phyloP scores from a whole-genome alignment of 441 rosid species.

The Erodium trifolium region DNA sequence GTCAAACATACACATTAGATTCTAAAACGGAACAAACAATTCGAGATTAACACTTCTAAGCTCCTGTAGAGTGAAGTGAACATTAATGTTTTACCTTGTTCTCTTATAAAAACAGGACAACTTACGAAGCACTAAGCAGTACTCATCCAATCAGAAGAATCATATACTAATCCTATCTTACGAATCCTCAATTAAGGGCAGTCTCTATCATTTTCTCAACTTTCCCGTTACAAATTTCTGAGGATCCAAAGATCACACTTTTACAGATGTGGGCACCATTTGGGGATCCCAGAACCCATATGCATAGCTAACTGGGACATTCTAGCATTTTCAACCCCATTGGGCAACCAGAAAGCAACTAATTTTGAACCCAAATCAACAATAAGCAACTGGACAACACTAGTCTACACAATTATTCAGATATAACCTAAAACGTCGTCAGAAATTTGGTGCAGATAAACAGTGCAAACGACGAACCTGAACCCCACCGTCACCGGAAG shows the following conservation, averaged over 20 bases:
- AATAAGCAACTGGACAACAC: not conserved
- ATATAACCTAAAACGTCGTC: not conserved
- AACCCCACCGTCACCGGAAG: conserved; percentile 20
- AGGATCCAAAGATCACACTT: not conserved
- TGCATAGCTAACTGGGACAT: conserved; percentile 4
- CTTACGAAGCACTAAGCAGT: not conserved
- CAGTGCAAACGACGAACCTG: conserved; percentile 16
- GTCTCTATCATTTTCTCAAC: not conserved
- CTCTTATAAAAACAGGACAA: not conserved
- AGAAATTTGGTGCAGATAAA: not conserved
- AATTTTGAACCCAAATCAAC: not conserved
- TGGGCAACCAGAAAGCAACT: not conserved
- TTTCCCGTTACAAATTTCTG: not conserved
- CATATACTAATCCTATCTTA: not conserved
- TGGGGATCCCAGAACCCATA: not conserved
- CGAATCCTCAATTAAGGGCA: not conserved
- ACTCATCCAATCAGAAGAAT: not conserved
- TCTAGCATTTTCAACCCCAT: not conserved
- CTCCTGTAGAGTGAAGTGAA: not conserved
- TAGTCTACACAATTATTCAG: not conserved
- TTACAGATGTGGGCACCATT: not conserved
- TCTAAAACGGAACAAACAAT: not conserved
- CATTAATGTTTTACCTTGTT: not conserved
- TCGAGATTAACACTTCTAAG: not conserved
- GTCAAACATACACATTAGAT: not conserved